Evolutionary conservation across 2,329 filamentous ascomycete genomes (phyloP), one percentile per base, ranked within the genome.

Genomic region (Pleomassaria siparia): DNA sequence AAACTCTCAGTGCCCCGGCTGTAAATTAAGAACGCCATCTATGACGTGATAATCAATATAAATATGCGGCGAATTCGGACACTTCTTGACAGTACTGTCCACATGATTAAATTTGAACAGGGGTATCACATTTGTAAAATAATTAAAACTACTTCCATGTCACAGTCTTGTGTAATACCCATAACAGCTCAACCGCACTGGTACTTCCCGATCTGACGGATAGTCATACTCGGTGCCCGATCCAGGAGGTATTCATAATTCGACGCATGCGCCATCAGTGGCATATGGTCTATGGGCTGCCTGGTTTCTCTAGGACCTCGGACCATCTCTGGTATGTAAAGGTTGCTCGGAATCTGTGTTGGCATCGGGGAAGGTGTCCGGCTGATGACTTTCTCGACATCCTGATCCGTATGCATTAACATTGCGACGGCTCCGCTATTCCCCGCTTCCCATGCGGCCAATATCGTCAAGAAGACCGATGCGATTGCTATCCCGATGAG

Each of bases 1-100:
- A 64, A 37, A 63, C 64, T 26, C 46, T 66, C 65, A 56, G 47
- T 15, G 29, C 29, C 5, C 5, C 5, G 29, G 7, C 5, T 42
- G 25, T n/a, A 18, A 20, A 13, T 10, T 18, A 28, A 12, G 2
- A 40, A 4, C 2, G 18, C 2, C 18, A 11, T 32, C 5, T 32
- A n/a, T n/a, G n/a, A n/a, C n/a, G n/a, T n/a, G n/a, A n/a, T n/a
- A n/a, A n/a, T n/a, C n/a, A n/a, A n/a, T n/a, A n/a, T n/a, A n/a
- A n/a, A n/a, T n/a, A n/a, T n/a, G n/a, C n/a, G n/a, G n/a, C n/a
- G n/a, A n/a, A n/a, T n/a, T n/a, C n/a, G n/a, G n/a, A n/a, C n/a
- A n/a, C n/a, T n/a, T n/a, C n/a, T n/a, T n/a, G n/a, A n/a, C n/a
- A n/a, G n/a, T n/a, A n/a, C n/a, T n/a, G n/a, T n/a, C n/a, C n/a